Conservation (phyloP, 129 eudicot species). For the Flaveria brownii region DNA sequence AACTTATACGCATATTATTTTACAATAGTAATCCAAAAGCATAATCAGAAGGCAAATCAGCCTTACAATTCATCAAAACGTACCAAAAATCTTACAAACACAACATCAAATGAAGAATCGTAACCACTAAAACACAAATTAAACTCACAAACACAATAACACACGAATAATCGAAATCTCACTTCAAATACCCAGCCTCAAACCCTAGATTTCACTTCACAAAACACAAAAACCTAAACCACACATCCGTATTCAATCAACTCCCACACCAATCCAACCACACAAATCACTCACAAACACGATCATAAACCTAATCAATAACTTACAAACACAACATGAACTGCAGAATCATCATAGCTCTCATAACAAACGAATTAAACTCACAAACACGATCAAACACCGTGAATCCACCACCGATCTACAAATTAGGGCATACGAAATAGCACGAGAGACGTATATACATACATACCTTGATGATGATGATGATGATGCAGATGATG, state of each 20-base stretch:
- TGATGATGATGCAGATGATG: too few relatives aligned
- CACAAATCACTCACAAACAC: neutral
- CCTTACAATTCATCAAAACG: too few relatives aligned
- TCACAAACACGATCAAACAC: too few relatives aligned
- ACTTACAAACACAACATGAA: slow-evolving; percentile 9
- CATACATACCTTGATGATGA: neutral
- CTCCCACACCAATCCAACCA: neutral
- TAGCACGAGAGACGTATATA: neutral
- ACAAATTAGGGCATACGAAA: slow-evolving; percentile 5
- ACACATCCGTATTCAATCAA: neutral
- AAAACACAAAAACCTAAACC: slow-evolving; percentile 11
- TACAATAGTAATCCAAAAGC: too few relatives aligned
- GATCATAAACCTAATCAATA: neutral
- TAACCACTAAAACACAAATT: too few relatives aligned
- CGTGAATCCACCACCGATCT: slow-evolving; percentile 3
- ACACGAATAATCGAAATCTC: neutral
- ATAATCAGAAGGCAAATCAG: too few relatives aligned
- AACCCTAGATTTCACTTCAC: neutral
- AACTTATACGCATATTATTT: too few relatives aligned
- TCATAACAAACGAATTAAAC: neutral
- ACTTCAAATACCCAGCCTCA: neutral
- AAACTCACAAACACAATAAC: neutral
- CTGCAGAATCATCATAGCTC: slow-evolving; percentile 8
- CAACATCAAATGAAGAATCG: too few relatives aligned
- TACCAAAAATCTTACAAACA: too few relatives aligned